A percentile compares a stretch with the other conserved stretches of the same genome.
Conservation (phyloP, 305 asterid species). For the Solanum hybrid region DNA sequence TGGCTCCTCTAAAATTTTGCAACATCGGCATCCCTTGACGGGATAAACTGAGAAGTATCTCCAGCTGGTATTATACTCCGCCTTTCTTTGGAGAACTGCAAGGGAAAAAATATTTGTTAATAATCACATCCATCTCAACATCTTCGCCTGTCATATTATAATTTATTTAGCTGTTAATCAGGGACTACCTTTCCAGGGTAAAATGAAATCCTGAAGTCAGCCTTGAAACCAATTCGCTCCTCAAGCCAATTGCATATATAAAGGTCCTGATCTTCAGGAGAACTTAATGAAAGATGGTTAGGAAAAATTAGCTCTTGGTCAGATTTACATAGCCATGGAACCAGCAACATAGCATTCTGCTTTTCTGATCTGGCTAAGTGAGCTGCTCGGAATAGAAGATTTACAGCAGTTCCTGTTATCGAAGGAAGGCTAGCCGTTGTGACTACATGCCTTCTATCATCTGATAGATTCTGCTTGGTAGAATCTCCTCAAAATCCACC, state of each 20-base stretch:
- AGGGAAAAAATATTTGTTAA: slow-evolving; percentile 4
- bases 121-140: slow-evolving; percentile 2
- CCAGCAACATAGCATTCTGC: slow-evolving; percentile 80
- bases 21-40: slow-evolving; percentile 88
- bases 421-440: slow-evolving; percentile 99
- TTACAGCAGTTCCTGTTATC: slow-evolving; percentile 96
- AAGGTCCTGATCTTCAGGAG: slow-evolving; percentile 86
- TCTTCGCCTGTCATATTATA: background rate
- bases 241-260: slow-evolving; percentile 87
- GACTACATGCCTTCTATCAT: slow-evolving; percentile 70
- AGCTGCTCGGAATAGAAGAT: slow-evolving; percentile 92
- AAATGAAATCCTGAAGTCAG: slow-evolving; percentile 84
- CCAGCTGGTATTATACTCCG: slow-evolving; percentile 87
- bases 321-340: slow-evolving; percentile 94
- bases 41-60: slow-evolving; percentile 76
- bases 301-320: slow-evolving; percentile 96
- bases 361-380: slow-evolving; percentile 68
- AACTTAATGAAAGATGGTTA: slow-evolving; percentile 61
- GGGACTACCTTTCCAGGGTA: slow-evolving; percentile 83
- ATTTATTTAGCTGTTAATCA: background rate
- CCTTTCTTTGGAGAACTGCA: slow-evolving; percentile 69
- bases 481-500: slow-evolving; percentile 77
- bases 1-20: slow-evolving; percentile 88
- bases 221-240: slow-evolving; percentile 83
- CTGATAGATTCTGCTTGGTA: slow-evolving; percentile 37